Evolutionary conservation across 2,329 filamentous ascomycete species (phyloP).

Genomic region (Cordyceps pruinosa): DNA sequence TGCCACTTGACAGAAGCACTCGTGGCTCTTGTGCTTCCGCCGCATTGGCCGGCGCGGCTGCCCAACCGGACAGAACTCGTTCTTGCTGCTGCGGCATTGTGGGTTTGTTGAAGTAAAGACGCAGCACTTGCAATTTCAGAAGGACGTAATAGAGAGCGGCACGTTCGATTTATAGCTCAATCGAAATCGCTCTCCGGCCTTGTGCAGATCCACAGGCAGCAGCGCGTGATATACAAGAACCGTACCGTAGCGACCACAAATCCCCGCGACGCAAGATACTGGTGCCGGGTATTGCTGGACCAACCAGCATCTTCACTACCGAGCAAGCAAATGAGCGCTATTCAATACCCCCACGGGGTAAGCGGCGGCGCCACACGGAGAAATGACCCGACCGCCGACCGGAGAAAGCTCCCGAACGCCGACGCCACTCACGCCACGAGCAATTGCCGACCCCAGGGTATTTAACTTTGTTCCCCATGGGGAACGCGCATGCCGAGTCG

Average conservation of each 20-base stretch:
- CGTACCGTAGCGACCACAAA: background rate
- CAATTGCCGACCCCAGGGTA: constrained; percentile 4
- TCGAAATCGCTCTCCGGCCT: background rate
- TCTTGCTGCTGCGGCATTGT: constrained; percentile 12
- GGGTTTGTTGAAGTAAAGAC: too few species aligned
- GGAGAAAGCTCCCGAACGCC: constrained; percentile 7
- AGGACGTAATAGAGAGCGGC: background rate
- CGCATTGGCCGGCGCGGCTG: constrained; percentile 19
- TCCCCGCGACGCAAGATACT: too few species aligned
- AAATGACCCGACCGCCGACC: background rate
- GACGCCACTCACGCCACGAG: background rate
- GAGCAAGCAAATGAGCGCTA: background rate
- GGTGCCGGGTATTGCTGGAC: too few species aligned
- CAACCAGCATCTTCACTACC: background rate
- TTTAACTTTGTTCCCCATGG: background rate
- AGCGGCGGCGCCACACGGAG: background rate
- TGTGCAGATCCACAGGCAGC: background rate
- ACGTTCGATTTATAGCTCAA: background rate
- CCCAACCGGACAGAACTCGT: constrained; percentile 19
- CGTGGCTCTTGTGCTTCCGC: constrained; percentile 22
- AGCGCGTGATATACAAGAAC: background rate
- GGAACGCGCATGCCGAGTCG: background rate
- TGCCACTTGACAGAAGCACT: constrained; percentile 17
- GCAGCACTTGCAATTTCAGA: too few species aligned
- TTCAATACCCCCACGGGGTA: background rate